These are phyloP conservation scores for Chloropicon primus DNA, from an alignment of 139 green algal genomes.

Conservation along the genomic window DNA sequence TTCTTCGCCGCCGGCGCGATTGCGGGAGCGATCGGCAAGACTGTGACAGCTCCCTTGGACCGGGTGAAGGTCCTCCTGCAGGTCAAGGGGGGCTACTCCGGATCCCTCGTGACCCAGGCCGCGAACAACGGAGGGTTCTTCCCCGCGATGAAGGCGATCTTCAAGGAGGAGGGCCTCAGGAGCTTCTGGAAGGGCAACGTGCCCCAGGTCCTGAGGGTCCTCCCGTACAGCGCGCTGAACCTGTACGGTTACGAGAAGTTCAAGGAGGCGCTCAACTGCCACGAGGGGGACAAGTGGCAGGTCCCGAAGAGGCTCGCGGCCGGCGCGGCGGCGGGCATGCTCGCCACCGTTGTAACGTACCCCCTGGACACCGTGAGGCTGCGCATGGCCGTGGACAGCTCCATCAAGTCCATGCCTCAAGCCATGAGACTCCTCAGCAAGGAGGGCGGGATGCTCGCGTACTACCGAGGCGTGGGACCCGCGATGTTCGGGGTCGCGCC, in stretches of 20 bases:
- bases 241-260: constrained; percentile 55
- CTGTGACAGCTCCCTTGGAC: constrained; percentile 64
- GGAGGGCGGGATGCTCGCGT: constrained; percentile 39
- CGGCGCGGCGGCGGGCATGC: constrained; percentile 52
- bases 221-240: constrained; percentile 40
- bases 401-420: constrained; percentile 24
- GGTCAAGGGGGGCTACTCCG: background rate
- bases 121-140: constrained; percentile 34
- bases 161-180: constrained; percentile 49
- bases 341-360: constrained; percentile 57
- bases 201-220: constrained; percentile 42
- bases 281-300: constrained; percentile 35
- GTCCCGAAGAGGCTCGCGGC: constrained; percentile 44
- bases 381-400: constrained; percentile 59
- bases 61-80: constrained; percentile 44
- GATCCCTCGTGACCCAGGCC: constrained; percentile 31
- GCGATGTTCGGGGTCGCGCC: constrained; percentile 59
- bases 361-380: constrained; percentile 66
- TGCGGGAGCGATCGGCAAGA: constrained; percentile 64
- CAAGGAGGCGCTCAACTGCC: constrained; percentile 35
- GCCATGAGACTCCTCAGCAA: constrained; percentile 29
- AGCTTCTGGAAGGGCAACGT: constrained; percentile 76
- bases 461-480: constrained; percentile 53
- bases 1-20: constrained; percentile 60
- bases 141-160: constrained; percentile 50